Evolutionary conservation across 1,284 basidiomycete genomes (phyloP), one percentile per base, ranked within the genome.

Genomic region (Gymnopus androsaceus): DNA sequence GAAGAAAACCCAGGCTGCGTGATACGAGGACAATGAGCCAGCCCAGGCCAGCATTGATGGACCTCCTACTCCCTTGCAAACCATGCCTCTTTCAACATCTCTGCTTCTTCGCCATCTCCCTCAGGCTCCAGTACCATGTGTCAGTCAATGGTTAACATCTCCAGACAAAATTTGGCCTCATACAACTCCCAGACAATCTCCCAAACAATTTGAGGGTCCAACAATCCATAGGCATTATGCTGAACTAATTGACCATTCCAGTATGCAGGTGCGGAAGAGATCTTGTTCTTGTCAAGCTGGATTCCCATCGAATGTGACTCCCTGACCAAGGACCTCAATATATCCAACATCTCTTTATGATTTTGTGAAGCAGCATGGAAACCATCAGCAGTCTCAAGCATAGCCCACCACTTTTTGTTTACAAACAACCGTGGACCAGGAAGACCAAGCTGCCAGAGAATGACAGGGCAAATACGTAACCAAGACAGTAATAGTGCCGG

Each of bases 171-270:
- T 4, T 27, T 40, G 23, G 30, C 19, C 23, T 51, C 48, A 27
- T 38, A 50, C 34, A 50, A 19, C 33, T 50, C 48, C 48, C 48
- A 50, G 8, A 50, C 17, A 14, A 38, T 21, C 25, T 38, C 21
- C 19, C 28, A 3, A 6, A 25, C 49, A 51, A 30, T 17, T 15
- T 41, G 8, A 15, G 42, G 11, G 9, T 45, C 42, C 4, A 21
- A 8, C 12, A 25, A 7, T 9, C 42, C 42, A 30, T 23, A 6
- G 23, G 17, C 25, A 7, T 15, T 9, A 6, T 8, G 8, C 7
- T 8, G 37, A 6, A 40, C 37, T 12, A 6, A 6, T n/a, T 7
- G 7, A 4, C 47, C 33, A 11, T 19, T 5, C 47, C 47, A 49
- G 11, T 36, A 3, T 37, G 47, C 11, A 36, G 34, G 17, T 21